Evolutionary conservation across 208 protist species (phyloP), one percentile per base, ranked within the genome.

Genomic region (Trypanosoma rangeli): DNA sequence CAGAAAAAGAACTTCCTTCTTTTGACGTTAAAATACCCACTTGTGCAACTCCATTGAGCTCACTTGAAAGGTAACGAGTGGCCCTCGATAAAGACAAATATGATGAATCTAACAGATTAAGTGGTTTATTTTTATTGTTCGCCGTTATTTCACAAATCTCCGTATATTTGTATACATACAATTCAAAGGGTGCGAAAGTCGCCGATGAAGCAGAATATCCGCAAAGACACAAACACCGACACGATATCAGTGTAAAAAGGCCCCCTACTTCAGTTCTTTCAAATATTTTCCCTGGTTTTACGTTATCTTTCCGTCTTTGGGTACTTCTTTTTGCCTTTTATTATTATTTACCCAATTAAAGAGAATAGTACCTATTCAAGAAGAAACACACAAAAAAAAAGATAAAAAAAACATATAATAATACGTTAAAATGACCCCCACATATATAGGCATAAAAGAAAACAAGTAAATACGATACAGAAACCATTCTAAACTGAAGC

Each of bases 1-100:
- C 87, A 29, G 80, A 84, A 63, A 93, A 93, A 31, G 79, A 74
- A 63, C 73, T 76, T 20, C 80, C 80, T 31, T 90, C 82, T 22
- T 73, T 74, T 13, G 70, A 66, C 5, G 73, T 71, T 16, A 90
- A 81, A 44, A 93, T 87, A 18, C 79, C 82, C 20, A 86, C 80
- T 3, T 82, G 80, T 22, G 77, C 82, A 37, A 76, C 63, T 10
- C 63, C 72, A 61, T 88, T 88, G 20, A 85, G 71, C 39, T 88
- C 81, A 62, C 82, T 78, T 35, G 73, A 82, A 18, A 91, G 57
- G 16, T 78, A 60, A 33, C 77, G 16, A 15, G 72, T 70, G 2
- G 84, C 68, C 44, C 74, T 71, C 15, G 62, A 50, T 20, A 93
- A 79, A 1, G 83, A 46, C 33, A 81, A 77, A 64, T 82, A 90